Conservation (phyloP, 2,329 filamentous ascomycete species). For the Trichoderma lentiforme region DNA sequence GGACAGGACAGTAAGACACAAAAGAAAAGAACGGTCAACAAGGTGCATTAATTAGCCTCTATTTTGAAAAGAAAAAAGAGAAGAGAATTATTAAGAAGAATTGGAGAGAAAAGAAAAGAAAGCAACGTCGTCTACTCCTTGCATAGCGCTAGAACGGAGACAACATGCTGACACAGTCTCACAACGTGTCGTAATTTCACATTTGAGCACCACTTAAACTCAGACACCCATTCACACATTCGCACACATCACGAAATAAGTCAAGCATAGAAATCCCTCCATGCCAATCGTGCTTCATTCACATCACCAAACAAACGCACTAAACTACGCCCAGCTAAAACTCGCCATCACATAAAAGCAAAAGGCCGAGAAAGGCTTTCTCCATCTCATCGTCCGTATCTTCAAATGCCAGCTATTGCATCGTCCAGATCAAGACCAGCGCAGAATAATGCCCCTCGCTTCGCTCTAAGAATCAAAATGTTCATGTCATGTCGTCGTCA, state of each 20-base stretch:
- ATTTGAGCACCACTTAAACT: not conserved
- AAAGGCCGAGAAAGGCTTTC: not conserved
- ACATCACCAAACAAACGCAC: not conserved
- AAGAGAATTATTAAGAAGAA: not conserved
- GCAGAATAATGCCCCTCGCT: constrained; percentile 14
- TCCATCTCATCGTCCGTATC: not conserved
- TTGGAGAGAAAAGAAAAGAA: not conserved
- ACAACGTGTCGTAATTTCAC: not conserved
- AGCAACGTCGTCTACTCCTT: not conserved
- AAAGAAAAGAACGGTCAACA: not conserved
- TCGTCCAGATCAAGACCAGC: constrained; percentile 7
- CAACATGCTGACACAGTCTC: not conserved
- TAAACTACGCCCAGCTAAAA: not conserved
- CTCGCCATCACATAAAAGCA: not conserved
- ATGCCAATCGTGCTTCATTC: constrained; percentile 1
- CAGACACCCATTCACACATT: not conserved
- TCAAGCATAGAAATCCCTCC: not conserved
- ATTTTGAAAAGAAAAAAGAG: not conserved
- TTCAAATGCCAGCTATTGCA: constrained; percentile 12
- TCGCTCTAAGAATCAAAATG: constrained; percentile 22
- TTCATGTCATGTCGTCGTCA: constrained; percentile 24
- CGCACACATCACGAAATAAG: not conserved
- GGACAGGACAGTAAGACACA: not conserved
- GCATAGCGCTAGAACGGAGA: not conserved
- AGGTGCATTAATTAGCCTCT: not conserved